Base-by-base conservation (phyloP, 2,329 filamentous ascomycete species). In the Volutella citrinella region DNA sequence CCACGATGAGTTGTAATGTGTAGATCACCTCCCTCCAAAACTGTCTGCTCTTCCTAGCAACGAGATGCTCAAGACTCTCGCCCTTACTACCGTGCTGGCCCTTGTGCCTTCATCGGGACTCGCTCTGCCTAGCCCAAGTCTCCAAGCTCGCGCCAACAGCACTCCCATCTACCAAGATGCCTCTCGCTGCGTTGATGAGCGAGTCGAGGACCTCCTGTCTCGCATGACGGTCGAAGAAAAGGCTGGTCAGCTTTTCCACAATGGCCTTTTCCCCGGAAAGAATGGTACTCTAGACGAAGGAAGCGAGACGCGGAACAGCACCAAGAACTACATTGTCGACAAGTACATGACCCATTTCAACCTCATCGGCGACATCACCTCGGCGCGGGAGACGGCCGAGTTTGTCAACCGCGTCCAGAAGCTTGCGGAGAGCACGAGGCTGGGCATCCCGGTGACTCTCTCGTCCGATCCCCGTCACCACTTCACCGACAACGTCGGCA, bases 361-460 rank as follows among this genome's bases (percentile, higher is more conserved):
- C 41, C 48, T 68, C 3, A 63, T 64, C 12, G 69, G 65, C 19
- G 57, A 59, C 7, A 62, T 76, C 26, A 41, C 40, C 15, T 57
- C 66, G 31, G 57, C 64, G 7, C 32, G 32, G n/a, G 12, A 43
- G 15, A 42, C 46, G 4, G 68, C 64, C 0, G 50, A 56, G 23
- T 70, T 61, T 52, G 51, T 65, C 48, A 71, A 63, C 42, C 45
- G 37, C 7, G 30, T 70, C 5, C 68, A 72, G 41, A 44, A 59
- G 34, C 53, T 56, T 13, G 68, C 68, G 2, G 27, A 60, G n/a
- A 51, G 62, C 18, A 70, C 65, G 0, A 55, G 66, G 0, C 60
- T 72, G 5, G 67, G 68, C 2, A 71, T 72, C 30, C 69, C 68
- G 0, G 53, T 71, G n/a, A 70, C 68, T 0, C 44, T 72, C 3